Conservation (phyloP, 2,329 filamentous ascomycete species). For the Colletotrichum lini region DNA sequence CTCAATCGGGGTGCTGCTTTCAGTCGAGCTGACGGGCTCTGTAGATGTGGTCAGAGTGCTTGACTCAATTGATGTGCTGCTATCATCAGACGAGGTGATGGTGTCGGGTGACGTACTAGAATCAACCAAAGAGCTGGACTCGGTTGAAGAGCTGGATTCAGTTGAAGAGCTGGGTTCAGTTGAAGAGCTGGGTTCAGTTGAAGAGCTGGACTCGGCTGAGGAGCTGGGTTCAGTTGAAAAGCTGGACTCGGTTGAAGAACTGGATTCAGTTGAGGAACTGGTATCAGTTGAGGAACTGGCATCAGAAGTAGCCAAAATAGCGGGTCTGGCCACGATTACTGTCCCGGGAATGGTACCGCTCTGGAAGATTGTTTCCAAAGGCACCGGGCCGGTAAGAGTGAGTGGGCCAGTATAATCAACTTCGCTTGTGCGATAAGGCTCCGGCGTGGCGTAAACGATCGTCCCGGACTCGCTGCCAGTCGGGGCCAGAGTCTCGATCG, state of each 20-base stretch:
- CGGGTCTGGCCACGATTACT: constrained; percentile 22
- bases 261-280: not conserved
- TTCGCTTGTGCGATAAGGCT: constrained; percentile 28
- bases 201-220: not conserved
- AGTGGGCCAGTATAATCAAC: constrained; percentile 17
- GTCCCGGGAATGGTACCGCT: constrained; percentile 26
- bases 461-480: constrained; percentile 25
- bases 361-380: constrained; percentile 7
- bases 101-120: too few species aligned
- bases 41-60: too few species aligned
- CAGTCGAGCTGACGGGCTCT: too few species aligned
- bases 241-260: not conserved
- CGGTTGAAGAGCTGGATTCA: not conserved
- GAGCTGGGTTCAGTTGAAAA: not conserved
- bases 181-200: not conserved
- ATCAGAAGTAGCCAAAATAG: constrained; percentile 19
- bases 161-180: not conserved
- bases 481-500: not conserved
- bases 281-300: not conserved
- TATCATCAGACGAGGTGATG: too few species aligned
- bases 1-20: too few species aligned
- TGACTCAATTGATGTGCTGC: not conserved
- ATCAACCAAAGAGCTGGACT: not conserved
- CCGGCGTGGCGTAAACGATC: constrained; percentile 25
- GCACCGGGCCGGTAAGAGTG: not conserved